phyloP scores from a whole-genome alignment of 2,329 filamentous ascomycete genomes.

The Akanthomyces uredinophilus region DNA sequence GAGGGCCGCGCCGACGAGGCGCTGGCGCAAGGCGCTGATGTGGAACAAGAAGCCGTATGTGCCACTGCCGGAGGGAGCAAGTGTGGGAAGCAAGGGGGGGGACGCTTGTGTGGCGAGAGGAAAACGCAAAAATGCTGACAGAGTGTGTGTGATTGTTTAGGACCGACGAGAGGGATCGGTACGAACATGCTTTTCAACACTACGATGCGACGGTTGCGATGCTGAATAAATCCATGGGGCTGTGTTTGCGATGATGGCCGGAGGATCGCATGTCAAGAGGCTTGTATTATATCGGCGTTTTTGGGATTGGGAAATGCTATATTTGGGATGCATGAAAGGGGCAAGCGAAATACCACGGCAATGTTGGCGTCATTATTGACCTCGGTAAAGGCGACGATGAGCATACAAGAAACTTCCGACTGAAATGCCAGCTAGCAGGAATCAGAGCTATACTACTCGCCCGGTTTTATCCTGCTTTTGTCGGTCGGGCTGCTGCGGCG shows the following conservation, averaged over 20 bases:
- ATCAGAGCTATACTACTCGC: too few species aligned
- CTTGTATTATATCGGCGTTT: conserved; percentile 1
- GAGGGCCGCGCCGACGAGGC: conserved; percentile 14
- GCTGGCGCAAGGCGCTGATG: conserved; percentile 20
- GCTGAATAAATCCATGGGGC: conserved; percentile 68
- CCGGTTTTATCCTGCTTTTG: too few species aligned
- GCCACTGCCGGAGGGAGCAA: too few species aligned
- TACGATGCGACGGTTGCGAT: conserved; percentile 67
- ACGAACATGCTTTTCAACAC: conserved; percentile 44
- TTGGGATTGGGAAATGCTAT: background rate
- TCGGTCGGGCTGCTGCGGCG: too few species aligned
- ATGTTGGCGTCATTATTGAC: too few species aligned
- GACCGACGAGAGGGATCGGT: conserved; percentile 18
- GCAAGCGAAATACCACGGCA: too few species aligned
- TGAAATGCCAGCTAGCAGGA: too few species aligned
- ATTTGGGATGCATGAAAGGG: background rate
- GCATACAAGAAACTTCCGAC: too few species aligned
- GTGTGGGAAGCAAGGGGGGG: too few species aligned
- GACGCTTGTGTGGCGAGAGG: too few species aligned
- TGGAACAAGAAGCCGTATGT: conserved; percentile 25
- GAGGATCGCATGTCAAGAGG: background rate
- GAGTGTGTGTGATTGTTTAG: conserved; percentile 15
- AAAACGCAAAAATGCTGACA: background rate
- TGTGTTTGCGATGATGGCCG: conserved; percentile 51
- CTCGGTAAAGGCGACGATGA: too few species aligned